These are phyloP conservation scores for Raphanus raphanistrum DNA, from an alignment of 345 rosid genomes.

Conservation along the genomic window DNA sequence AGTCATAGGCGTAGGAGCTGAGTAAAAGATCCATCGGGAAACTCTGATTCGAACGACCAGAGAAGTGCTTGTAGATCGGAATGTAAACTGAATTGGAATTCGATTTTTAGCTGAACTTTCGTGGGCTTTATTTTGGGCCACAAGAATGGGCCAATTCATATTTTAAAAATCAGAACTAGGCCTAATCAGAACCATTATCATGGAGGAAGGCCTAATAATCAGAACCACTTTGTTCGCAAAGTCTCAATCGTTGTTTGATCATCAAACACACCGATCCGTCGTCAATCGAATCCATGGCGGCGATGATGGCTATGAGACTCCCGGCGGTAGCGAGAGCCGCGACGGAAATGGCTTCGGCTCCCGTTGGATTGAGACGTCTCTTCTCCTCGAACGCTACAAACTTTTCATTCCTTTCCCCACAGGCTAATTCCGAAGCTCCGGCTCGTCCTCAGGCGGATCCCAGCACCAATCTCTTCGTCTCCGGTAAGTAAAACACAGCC, in stretches of 20 bases:
- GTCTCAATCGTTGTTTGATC: no score
- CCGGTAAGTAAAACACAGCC: constrained; percentile 48
- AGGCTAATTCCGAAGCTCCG: constrained; percentile 39
- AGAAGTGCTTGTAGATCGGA: not conserved
- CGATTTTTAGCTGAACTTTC: no score
- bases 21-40: constrained; percentile 36
- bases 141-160: not conserved
- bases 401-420: constrained; percentile 41
- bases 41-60: not conserved
- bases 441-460: constrained; percentile 72
- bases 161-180: no score
- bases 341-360: constrained; percentile 47
- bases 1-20: constrained; percentile 33
- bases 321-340: constrained; percentile 38
- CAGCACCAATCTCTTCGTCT: constrained; percentile 72
- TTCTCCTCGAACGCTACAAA: constrained; percentile 54
- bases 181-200: no score
- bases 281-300: constrained; percentile 11
- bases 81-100: no score
- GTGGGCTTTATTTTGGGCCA: not conserved
- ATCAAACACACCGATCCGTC: not conserved
- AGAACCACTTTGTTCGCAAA: no score
- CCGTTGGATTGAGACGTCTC: constrained; percentile 50
- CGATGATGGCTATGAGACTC: constrained; percentile 35
- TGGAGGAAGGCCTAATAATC: no score